Percentiles rank a stretch among this genome's conserved stretches.
phyloP scores from a whole-genome alignment of 2,329 filamentous ascomycete species.

The Thyridium curvatum region DNA sequence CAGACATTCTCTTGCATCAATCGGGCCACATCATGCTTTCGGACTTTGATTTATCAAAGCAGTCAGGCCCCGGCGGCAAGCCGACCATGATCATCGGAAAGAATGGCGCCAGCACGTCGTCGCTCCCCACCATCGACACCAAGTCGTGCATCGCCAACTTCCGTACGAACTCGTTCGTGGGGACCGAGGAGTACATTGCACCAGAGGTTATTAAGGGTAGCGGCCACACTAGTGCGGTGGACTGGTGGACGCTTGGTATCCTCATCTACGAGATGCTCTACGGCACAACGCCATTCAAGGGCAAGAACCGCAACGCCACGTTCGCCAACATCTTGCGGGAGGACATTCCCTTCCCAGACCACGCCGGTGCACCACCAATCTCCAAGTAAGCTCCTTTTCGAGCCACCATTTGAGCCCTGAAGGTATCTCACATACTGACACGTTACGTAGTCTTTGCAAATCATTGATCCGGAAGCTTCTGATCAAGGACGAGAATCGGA shows the following conservation, averaged over 20 bases:
- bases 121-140: slow-evolving; percentile 93
- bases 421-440: slow-evolving; percentile 4
- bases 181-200: slow-evolving; percentile 97
- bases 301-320: slow-evolving; percentile 96
- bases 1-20: slow-evolving; percentile 94
- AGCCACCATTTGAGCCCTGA: neutral
- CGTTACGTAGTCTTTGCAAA: slow-evolving; percentile 72
- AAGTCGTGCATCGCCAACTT: slow-evolving; percentile 98
- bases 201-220: slow-evolving; percentile 98
- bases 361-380: slow-evolving; percentile 74
- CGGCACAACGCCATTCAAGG: slow-evolving; percentile 97
- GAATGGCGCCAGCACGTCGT: slow-evolving; percentile 78
- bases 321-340: slow-evolving; percentile 96
- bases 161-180: slow-evolving; percentile 96
- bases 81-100: slow-evolving; percentile 96
- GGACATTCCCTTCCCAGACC: slow-evolving; percentile 93
- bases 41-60: slow-evolving; percentile 96
- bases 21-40: slow-evolving; percentile 99
- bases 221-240: slow-evolving; percentile 94
- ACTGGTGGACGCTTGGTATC: slow-evolving; percentile 99
- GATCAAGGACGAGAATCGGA: slow-evolving; percentile 94
- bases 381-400: slow-evolving; percentile 66
- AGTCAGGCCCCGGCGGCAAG: slow-evolving; percentile 91
- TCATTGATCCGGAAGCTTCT: slow-evolving; percentile 91
- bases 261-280: slow-evolving; percentile 99